Conservation (phyloP, 805 yeast genomes). For the Myxozyma monticola region DNA sequence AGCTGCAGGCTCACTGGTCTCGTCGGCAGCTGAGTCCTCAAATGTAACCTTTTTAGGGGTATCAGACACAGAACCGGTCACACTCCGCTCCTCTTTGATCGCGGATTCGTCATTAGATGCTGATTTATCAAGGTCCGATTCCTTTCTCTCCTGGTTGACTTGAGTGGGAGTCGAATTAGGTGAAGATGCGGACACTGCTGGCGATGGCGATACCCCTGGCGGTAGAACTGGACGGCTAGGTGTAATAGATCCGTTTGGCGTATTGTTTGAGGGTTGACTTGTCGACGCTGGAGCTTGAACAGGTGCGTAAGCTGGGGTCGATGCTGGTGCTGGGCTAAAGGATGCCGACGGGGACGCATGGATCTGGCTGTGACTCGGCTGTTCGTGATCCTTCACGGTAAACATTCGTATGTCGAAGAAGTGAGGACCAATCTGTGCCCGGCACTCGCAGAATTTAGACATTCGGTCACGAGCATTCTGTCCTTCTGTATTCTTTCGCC, state of each 20-base stretch:
- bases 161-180: not conserved
- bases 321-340: conserved; percentile 1
- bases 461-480: conserved; percentile 77
- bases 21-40: too few relatives aligned
- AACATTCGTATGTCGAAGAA: conserved; percentile 72
- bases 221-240: not conserved
- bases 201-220: not conserved
- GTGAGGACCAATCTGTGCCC: conserved; percentile 79
- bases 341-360: conserved; percentile 37
- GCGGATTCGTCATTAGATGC: not conserved
- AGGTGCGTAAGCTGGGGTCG: conserved; percentile 1
- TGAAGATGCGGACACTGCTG: not conserved
- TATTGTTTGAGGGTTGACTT: not conserved
- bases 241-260: not conserved
- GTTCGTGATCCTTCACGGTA: conserved; percentile 77
- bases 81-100: not conserved
- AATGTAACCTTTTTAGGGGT: too few relatives aligned
- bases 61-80: too few relatives aligned
- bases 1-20: too few relatives aligned
- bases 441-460: conserved; percentile 82
- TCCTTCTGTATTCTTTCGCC: conserved; percentile 49
- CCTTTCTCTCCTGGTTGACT: not conserved
- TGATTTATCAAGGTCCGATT: not conserved
- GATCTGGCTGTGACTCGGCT: not conserved
- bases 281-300: not conserved